Evolutionary conservation across 176 grass and related monocot genomes (phyloP).

Genomic region (Cenchrus fungigraminus): DNA sequence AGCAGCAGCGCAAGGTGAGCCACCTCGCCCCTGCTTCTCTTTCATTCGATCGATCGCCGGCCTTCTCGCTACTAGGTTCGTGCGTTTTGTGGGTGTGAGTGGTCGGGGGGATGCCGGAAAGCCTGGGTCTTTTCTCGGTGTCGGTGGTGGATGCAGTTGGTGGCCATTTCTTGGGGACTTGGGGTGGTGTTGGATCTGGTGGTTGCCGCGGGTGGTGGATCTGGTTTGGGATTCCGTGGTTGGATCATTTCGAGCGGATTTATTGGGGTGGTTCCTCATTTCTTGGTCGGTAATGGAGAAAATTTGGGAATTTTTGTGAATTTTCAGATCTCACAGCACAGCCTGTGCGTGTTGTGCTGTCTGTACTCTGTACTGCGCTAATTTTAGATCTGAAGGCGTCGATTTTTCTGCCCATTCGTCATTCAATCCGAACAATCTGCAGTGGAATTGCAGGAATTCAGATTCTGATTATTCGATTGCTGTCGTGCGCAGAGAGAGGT

Average conservation of each 20-base stretch:
- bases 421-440: background rate
- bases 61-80: background rate
- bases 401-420: background rate
- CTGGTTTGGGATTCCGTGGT: background rate
- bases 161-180: background rate
- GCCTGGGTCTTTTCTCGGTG: too few relatives aligned
- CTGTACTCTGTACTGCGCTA: background rate
- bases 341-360: background rate
- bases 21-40: background rate
- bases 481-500: slow-evolving; percentile 22
- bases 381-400: background rate
- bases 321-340: background rate
- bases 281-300: background rate
- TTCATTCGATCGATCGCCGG: background rate
- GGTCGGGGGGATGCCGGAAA: background rate
- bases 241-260: background rate
- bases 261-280: background rate
- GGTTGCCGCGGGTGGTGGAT: background rate
- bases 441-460: background rate
- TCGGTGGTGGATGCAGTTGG: background rate
- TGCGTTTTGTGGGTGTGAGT: background rate
- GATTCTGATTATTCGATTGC: background rate
- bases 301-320: background rate
- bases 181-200: slow-evolving; percentile 18
- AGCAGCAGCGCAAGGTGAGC: slow-evolving; percentile 39